These are phyloP conservation scores for Chalciporus sphaerocephalus DNA, from an alignment of 768 basidiomycete species.

Conservation along the genomic window DNA sequence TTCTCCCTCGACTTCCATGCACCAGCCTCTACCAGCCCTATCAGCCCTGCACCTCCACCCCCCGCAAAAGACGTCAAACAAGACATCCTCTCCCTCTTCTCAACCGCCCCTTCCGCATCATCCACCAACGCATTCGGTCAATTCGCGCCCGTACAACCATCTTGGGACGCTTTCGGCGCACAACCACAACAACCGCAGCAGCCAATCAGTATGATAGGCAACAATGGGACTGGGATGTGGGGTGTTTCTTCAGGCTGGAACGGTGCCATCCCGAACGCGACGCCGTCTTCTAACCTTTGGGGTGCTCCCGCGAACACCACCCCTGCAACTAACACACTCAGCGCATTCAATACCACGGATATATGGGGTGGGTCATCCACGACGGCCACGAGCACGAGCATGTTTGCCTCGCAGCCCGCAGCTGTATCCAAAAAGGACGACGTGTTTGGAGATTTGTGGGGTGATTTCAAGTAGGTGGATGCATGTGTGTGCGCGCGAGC, in stretches of 20 bases:
- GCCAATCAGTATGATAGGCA: conserved; percentile 52
- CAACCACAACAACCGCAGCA: conserved; percentile 27
- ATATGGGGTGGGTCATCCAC: conserved; percentile 51
- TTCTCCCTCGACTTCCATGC: conserved; percentile 86
- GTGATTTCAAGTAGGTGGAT: conserved; percentile 74
- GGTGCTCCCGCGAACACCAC: conserved; percentile 16
- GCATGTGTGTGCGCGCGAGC: no score
- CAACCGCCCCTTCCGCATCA: conserved; percentile 35
- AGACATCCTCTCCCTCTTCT: conserved; percentile 82
- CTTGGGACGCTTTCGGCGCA: conserved; percentile 27
- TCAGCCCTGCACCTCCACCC: conserved; percentile 26
- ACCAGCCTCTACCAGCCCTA: conserved; percentile 34
- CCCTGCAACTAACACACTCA: conserved; percentile 25
- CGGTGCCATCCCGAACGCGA: conserved; percentile 25
- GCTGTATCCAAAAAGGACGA: conserved; percentile 62
- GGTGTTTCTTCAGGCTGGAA: conserved; percentile 65
- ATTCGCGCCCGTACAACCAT: conserved; percentile 26
- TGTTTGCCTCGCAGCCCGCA: conserved; percentile 30
- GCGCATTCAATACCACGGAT: conserved; percentile 41
- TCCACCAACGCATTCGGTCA: conserved; percentile 35
- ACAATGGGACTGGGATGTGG: conserved; percentile 56
- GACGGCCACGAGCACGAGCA: conserved; percentile 34
- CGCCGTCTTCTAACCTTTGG: conserved; percentile 35
- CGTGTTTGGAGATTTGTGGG: conserved; percentile 80
- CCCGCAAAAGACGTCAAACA: conserved; percentile 73